phyloP scores from a whole-genome alignment of 306 rosid genomes.

The Sindora glabra region DNA sequence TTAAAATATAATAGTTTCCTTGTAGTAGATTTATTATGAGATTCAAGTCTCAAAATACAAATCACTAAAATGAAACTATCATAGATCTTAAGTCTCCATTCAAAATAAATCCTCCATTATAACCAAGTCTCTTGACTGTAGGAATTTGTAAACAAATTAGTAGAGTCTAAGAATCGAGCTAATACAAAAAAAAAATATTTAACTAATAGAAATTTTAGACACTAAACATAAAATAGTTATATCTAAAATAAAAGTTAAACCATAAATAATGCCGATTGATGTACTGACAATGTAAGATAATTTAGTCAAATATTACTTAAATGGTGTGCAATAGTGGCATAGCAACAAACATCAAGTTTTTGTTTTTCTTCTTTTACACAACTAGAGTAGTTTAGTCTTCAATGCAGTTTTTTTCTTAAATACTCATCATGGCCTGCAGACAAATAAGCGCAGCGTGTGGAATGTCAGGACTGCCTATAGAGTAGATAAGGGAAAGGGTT shows the following conservation, averaged over 20 bases:
- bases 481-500: too few relatives aligned
- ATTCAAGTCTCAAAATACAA: slow-evolving; percentile 6
- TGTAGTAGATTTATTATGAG: neutral
- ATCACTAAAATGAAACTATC: neutral
- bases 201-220: too few relatives aligned
- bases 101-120: neutral
- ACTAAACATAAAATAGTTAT: slow-evolving; percentile 7
- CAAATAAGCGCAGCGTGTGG: neutral
- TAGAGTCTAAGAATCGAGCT: neutral
- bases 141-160: neutral
- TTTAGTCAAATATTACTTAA: neutral
- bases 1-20: neutral
- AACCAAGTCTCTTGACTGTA: neutral
- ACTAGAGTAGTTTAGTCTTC: neutral
- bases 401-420: neutral
- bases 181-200: too few relatives aligned
- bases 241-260: neutral
- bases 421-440: neutral
- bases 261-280: neutral
- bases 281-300: neutral
- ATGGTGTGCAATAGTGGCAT: neutral
- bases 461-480: neutral
- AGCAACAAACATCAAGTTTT: neutral
- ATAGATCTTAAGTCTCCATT: neutral
- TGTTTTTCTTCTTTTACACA: neutral